A percentile compares a stretch with the other conserved stretches of the same genome.
Evolutionary conservation across 306 rosid species (phyloP).

Genomic region (Purshia tridentata): DNA sequence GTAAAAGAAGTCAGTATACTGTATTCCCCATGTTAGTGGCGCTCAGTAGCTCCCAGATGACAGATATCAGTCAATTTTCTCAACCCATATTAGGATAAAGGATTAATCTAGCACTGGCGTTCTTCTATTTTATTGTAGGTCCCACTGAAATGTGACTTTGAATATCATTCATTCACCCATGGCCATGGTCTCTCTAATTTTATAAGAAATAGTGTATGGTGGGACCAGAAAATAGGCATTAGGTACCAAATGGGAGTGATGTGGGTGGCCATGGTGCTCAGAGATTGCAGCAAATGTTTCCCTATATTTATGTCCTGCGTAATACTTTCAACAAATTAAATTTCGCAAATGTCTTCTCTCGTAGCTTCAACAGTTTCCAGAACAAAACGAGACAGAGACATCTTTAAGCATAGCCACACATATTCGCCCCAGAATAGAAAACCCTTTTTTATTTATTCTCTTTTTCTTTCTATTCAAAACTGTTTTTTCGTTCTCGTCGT

Average conservation of each 20-base stretch:
- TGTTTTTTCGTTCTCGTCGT: no score
- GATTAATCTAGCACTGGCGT: background rate
- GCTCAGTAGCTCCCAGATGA: background rate
- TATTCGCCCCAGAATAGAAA: no score
- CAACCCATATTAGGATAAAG: background rate
- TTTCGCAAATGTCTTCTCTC: background rate
- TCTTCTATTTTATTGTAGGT: background rate
- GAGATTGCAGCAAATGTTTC: background rate
- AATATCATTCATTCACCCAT: background rate
- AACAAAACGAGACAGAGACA: background rate
- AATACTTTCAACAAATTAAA: background rate
- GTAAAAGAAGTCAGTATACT: no score
- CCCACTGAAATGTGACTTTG: background rate
- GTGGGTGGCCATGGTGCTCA: background rate
- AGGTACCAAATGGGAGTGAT: background rate
- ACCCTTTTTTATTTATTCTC: no score
- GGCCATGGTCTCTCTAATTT: background rate
- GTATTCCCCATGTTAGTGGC: background rate
- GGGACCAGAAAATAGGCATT: background rate
- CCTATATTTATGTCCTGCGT: background rate
- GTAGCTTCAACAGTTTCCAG: background rate
- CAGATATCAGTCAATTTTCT: background rate
- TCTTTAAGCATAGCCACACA: no score
- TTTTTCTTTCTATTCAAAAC: no score
- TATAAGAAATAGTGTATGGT: background rate